These are phyloP conservation scores for Thymus mandschuricus DNA, from an alignment of 257 asterid species.

Conservation along the genomic window DNA sequence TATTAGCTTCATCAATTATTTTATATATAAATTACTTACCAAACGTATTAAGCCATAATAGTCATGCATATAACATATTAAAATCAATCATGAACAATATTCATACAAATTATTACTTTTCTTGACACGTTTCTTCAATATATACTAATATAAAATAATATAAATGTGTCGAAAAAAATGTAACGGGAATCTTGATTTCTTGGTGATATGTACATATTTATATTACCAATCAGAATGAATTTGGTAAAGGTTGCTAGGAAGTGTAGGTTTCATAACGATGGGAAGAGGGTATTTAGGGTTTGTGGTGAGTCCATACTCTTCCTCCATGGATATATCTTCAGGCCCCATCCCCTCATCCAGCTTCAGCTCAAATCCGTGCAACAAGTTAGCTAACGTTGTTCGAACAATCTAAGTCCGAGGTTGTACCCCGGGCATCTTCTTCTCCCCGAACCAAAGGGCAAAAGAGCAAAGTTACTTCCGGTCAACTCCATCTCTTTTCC, in stretches of 20 bases:
- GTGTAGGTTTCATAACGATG: constrained; percentile 39
- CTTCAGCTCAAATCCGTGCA: constrained; percentile 42
- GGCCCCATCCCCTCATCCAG: constrained; percentile 22
- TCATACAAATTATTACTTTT: too few species aligned
- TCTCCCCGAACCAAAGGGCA: constrained; percentile 43
- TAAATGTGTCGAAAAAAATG: too few species aligned
- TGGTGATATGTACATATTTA: too few species aligned
- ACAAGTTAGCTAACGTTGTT: constrained; percentile 34
- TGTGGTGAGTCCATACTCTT: constrained; percentile 36
- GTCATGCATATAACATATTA: too few species aligned
- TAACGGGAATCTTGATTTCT: too few species aligned
- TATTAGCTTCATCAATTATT: too few species aligned
- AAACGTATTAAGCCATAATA: too few species aligned
- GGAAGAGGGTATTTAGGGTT: constrained; percentile 33
- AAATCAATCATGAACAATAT: too few species aligned
- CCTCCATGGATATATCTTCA: constrained; percentile 39
- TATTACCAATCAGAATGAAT: background rate
- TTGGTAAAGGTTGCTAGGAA: constrained; percentile 24
- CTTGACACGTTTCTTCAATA: too few species aligned
- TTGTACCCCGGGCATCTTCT: constrained; percentile 34
- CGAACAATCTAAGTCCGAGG: constrained; percentile 25
- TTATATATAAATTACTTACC: too few species aligned
- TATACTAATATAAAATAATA: too few species aligned
- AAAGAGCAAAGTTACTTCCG: constrained; percentile 31
- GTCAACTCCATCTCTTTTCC: constrained; percentile 28